Percentiles rank a stretch among this genome's conserved stretches.
Evolutionary conservation across 768 basidiomycete genomes (phyloP).

Genomic region (Obba rivulosa): DNA sequence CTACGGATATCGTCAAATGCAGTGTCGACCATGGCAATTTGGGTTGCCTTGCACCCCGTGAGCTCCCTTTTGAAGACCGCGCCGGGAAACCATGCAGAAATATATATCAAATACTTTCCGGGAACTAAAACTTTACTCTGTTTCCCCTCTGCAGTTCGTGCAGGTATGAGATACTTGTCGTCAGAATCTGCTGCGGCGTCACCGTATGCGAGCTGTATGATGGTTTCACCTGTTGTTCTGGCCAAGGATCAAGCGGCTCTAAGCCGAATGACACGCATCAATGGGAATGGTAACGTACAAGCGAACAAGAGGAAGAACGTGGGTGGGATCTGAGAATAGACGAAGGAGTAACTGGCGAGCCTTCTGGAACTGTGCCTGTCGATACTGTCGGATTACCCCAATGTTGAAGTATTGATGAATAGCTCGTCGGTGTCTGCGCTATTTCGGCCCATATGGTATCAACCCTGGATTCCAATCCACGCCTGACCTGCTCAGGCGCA

Average conservation of each 20-base stretch:
- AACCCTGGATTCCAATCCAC: slow-evolving; percentile 31
- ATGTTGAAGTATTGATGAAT: slow-evolving; percentile 31
- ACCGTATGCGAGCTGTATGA: slow-evolving; percentile 25
- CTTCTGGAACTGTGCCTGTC: slow-evolving; percentile 30
- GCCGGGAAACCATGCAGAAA: slow-evolving; percentile 40
- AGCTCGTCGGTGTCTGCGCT: slow-evolving; percentile 37
- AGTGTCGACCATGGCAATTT: slow-evolving; percentile 11
- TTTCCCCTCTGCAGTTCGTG: slow-evolving; percentile 19
- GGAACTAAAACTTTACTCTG: slow-evolving; percentile 19
- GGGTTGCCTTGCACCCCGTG: slow-evolving; percentile 20
- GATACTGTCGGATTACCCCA: slow-evolving; percentile 29
- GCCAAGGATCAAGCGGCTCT: too few relatives aligned
- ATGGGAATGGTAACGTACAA: slow-evolving; percentile 22
- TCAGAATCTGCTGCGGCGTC: slow-evolving; percentile 17
- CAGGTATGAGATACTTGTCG: slow-evolving; percentile 21
- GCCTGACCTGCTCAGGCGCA: slow-evolving; percentile 15
- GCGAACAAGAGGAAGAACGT: slow-evolving; percentile 34
- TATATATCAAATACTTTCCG: slow-evolving; percentile 29
- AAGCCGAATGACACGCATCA: neutral
- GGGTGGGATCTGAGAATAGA: slow-evolving; percentile 35
- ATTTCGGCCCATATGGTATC: slow-evolving; percentile 34
- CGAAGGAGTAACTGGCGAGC: slow-evolving; percentile 38
- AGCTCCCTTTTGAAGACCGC: slow-evolving; percentile 27
- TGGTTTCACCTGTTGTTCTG: slow-evolving; percentile 23
- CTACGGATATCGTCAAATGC: slow-evolving; percentile 29